Conservation (phyloP, 805 yeast genomes). For the Diddensiella santjacobensis region DNA sequence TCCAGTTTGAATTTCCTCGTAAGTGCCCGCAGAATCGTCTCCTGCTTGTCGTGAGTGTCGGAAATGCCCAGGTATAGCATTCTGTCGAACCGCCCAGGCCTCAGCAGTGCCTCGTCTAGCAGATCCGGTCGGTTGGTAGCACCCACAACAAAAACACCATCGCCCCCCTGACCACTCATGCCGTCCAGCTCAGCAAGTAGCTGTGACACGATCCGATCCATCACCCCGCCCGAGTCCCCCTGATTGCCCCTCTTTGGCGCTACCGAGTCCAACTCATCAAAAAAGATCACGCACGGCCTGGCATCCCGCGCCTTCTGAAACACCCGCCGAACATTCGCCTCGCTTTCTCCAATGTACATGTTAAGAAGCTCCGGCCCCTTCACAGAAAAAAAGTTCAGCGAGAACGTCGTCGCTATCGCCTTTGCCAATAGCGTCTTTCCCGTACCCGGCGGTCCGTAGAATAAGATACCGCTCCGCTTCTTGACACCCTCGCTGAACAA, state of each 20-base stretch:
- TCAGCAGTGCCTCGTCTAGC: slow-evolving; percentile 84
- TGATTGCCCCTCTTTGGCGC: slow-evolving; percentile 98
- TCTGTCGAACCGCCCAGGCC: slow-evolving; percentile 96
- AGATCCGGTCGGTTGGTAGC: slow-evolving; percentile 97
- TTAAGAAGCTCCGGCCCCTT: slow-evolving; percentile 96
- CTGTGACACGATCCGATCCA: slow-evolving; percentile 98
- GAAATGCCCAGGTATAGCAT: slow-evolving; percentile 90
- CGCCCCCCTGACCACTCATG: slow-evolving; percentile 77
- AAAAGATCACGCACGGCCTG: slow-evolving; percentile 94
- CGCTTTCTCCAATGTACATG: slow-evolving; percentile 98
- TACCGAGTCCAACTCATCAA: slow-evolving; percentile 95
- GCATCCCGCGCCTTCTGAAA: slow-evolving; percentile 95
- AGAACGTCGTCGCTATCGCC: slow-evolving; percentile 94
- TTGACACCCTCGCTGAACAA: slow-evolving; percentile 84
- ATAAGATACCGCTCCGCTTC: slow-evolving; percentile 88
- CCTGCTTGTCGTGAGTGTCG: slow-evolving; percentile 85
- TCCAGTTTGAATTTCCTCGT: slow-evolving; percentile 68
- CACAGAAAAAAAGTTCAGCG: slow-evolving; percentile 90
- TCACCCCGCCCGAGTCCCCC: slow-evolving; percentile 98
- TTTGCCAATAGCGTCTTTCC: slow-evolving; percentile 95
- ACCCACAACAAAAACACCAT: slow-evolving; percentile 97
- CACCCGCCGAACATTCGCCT: slow-evolving; percentile 92
- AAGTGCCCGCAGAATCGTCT: slow-evolving; percentile 78
- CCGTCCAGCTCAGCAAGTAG: slow-evolving; percentile 93
- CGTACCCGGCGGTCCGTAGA: slow-evolving; percentile 98